Percentiles rank a stretch among this genome's conserved stretches.
phyloP scores from a whole-genome alignment of 2,329 filamentous ascomycete genomes.

The Epichloe gansuensis region DNA sequence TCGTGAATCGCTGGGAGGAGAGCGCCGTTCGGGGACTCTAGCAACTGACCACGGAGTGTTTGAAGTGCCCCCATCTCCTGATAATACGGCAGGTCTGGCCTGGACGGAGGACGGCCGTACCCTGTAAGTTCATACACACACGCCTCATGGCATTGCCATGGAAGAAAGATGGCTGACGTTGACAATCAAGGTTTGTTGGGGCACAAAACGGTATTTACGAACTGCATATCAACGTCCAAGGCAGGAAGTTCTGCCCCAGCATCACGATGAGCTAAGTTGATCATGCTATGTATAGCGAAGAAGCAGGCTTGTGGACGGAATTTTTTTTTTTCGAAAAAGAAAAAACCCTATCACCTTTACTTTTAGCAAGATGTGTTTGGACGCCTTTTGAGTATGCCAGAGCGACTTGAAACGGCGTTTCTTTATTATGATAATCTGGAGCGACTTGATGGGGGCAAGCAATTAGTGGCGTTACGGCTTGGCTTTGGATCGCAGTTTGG shows the following conservation, averaged over 20 bases:
- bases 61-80: constrained; percentile 33
- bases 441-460: not conserved
- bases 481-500: not conserved
- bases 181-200: constrained; percentile 40
- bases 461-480: constrained; percentile 2
- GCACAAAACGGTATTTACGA: constrained; percentile 67
- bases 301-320: not conserved
- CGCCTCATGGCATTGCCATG: not conserved
- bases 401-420: not conserved
- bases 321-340: not conserved
- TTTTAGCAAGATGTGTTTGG: not conserved
- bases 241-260: constrained; percentile 47
- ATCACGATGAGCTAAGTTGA: constrained; percentile 36
- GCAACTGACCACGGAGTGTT: constrained; percentile 27
- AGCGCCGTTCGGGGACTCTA: constrained; percentile 22
- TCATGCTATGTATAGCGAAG: not conserved
- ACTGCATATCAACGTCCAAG: constrained; percentile 52
- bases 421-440: not conserved
- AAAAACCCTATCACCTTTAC: not conserved
- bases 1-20: constrained; percentile 26
- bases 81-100: constrained; percentile 48
- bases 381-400: not conserved
- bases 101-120: constrained; percentile 50
- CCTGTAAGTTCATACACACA: constrained; percentile 34
- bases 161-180: constrained; percentile 10